phyloP scores from a whole-genome alignment of 2,329 filamentous ascomycete genomes.

The Cyphellophora attinorum region DNA sequence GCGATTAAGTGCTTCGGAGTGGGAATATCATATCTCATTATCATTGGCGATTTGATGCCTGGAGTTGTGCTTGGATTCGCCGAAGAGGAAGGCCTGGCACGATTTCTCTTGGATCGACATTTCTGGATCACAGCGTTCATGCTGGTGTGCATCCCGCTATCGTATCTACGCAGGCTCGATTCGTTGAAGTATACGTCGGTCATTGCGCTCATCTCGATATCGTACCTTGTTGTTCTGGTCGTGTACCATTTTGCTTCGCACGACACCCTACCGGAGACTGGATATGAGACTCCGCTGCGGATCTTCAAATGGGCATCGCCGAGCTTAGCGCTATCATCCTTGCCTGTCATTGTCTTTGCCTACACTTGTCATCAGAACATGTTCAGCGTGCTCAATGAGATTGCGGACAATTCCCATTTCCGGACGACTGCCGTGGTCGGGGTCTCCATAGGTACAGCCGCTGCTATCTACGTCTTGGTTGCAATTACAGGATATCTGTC shows the following conservation, averaged over 20 bases:
- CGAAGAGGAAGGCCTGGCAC: conserved; percentile 49
- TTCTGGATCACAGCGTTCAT: conserved; percentile 99
- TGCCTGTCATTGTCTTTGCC: conserved; percentile 96
- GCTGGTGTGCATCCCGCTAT: conserved; percentile 78
- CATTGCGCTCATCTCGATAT: conserved; percentile 82
- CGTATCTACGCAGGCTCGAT: conserved; percentile 82
- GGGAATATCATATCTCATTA: conserved; percentile 93
- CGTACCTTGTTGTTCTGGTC: conserved; percentile 85
- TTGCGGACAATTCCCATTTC: conserved; percentile 70
- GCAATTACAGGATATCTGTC: conserved; percentile 93
- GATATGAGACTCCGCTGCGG: conserved; percentile 58
- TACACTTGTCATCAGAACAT: conserved; percentile 99
- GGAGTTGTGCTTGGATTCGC: conserved; percentile 80
- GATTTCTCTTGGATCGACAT: conserved; percentile 76
- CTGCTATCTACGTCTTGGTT: conserved; percentile 77
- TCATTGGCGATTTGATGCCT: conserved; percentile 97
- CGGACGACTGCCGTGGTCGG: conserved; percentile 70
- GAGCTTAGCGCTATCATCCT: conserved; percentile 67
- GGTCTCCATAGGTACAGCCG: conserved; percentile 81
- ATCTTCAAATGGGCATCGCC: conserved; percentile 71
- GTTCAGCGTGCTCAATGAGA: conserved; percentile 97
- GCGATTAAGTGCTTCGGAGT: conserved; percentile 98
- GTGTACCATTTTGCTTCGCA: conserved; percentile 79
- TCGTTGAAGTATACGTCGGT: conserved; percentile 96
- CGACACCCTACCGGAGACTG: conserved; percentile 57